Percentiles rank a stretch among this genome's conserved stretches.
Conservation (phyloP, 1,139 yeast species). For the Suhomyces guaymorum region DNA sequence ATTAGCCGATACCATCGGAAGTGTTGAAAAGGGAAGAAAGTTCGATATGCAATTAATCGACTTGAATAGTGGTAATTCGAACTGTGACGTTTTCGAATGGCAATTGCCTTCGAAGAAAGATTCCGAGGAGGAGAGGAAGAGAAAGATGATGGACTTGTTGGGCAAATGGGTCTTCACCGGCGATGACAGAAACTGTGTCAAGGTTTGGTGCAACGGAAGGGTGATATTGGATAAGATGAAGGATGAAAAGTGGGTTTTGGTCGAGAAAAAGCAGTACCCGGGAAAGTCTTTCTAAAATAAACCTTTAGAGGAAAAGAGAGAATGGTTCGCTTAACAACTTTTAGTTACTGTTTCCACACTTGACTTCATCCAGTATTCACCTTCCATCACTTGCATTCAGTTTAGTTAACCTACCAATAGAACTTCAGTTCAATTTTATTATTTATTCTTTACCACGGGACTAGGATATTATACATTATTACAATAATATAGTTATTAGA, state of each 20-base stretch:
- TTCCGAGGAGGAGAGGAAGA: constrained; percentile 12
- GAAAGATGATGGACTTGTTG: constrained; percentile 53
- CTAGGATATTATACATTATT: too few relatives aligned
- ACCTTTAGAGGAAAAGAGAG: not conserved
- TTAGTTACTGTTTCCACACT: too few relatives aligned
- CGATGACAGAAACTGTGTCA: constrained; percentile 81
- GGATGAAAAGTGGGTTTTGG: constrained; percentile 16
- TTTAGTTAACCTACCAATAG: too few relatives aligned
- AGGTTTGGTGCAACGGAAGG: constrained; percentile 84
- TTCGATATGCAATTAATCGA: constrained; percentile 86
- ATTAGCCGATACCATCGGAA: constrained; percentile 59
- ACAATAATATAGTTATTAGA: too few relatives aligned
- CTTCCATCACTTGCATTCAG: too few relatives aligned
- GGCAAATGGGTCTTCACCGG: constrained; percentile 96
- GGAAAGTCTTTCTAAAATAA: not conserved
- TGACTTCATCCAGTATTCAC: too few relatives aligned
- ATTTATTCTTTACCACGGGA: too few relatives aligned
- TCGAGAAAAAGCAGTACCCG: constrained; percentile 2
- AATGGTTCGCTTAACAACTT: too few relatives aligned
- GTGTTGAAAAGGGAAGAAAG: constrained; percentile 71
- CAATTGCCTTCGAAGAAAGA: constrained; percentile 37
- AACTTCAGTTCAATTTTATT: too few relatives aligned
- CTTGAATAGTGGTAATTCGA: constrained; percentile 50
- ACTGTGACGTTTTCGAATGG: constrained; percentile 76
- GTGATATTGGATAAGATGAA: constrained; percentile 46